Base-by-base conservation (phyloP, 768 basidiomycete species). In the Hericium alpestre region DNA sequence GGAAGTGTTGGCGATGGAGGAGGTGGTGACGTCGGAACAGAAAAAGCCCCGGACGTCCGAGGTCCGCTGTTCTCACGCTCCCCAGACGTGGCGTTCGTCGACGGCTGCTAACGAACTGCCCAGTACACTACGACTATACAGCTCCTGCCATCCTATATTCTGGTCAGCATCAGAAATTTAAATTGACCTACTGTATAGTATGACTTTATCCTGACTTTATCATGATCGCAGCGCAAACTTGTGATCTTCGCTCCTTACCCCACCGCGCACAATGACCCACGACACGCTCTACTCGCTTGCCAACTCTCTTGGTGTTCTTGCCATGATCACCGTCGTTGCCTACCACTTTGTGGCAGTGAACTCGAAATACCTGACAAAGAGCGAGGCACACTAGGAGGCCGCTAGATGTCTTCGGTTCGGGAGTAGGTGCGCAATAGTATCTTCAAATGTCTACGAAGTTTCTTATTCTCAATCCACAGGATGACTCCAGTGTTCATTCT, bases 341-440 rank as follows among this genome's bases (percentile, higher is more conserved):
- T 96, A 94, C 71, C 94, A 97, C 73, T 81, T 95, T 65, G 74
- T 97, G 53, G 86, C 90, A 38, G 90, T 95, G 59, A 94, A 94
- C 64, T 81, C 83, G 41, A 78, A 78, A 20, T 65, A 75, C 59
- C 59, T 78, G 67, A 37, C 54, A 25, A 43, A 54, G 41, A 39
- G 32, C 32, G 32, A 32, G 32, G 32, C 6, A 7, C 32, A 32
- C 9, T 32, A 32, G 32, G 6, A 32, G 32, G 6, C 32, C 32
- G 6, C 32, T 32, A 32, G 32, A 10, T 6, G 32, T 6, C 6
- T 32, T 32, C 32, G 32, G 32, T 32, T 10, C 32, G 32, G 32
- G 32, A 32, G 9, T 32, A 32, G 32, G 32, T 32, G 32, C 32
- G 32, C 6, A 32, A 6, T 32, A 4, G 1, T 7, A 6, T 32